Conservation (phyloP, 2,329 filamentous ascomycete genomes). For the Ophiostoma angusticollis region DNA sequence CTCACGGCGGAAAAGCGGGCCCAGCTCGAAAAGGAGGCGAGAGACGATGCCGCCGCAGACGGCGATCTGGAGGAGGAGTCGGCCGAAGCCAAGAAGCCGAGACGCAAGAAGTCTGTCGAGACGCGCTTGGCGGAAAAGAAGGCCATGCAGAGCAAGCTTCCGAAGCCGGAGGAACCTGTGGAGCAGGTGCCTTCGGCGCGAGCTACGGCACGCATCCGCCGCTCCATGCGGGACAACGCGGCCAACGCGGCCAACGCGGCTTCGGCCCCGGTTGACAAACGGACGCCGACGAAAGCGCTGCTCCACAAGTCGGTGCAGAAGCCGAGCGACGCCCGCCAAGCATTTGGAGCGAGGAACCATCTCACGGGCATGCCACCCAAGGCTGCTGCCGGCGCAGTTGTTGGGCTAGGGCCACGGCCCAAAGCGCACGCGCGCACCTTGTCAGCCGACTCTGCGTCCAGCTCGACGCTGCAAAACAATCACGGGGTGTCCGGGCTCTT, state of each 20-base stretch:
- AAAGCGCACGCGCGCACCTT: slow-evolving; percentile 23
- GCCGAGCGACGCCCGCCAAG: not conserved
- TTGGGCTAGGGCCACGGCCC: not conserved
- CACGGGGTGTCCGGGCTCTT: slow-evolving; percentile 5
- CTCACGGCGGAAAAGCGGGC: slow-evolving; percentile 50
- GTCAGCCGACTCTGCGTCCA: slow-evolving; percentile 5
- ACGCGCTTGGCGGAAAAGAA: slow-evolving; percentile 27
- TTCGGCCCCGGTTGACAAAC: not conserved
- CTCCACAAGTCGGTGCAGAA: not conserved
- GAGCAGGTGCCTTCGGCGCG: slow-evolving; percentile 8
- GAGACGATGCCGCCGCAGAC: slow-evolving; percentile 39
- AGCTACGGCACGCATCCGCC: slow-evolving; percentile 7
- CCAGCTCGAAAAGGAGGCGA: slow-evolving; percentile 45
- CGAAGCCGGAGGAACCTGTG: not conserved
- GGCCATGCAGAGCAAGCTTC: slow-evolving; percentile 20
- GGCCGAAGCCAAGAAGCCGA: slow-evolving; percentile 24
- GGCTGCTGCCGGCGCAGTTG: slow-evolving; percentile 1
- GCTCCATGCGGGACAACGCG: slow-evolving; percentile 4
- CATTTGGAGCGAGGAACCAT: slow-evolving; percentile 18
- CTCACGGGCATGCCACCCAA: slow-evolving; percentile 2
- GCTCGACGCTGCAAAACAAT: slow-evolving; percentile 15
- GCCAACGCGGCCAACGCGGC: not conserved
- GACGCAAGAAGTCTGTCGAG: slow-evolving; percentile 28
- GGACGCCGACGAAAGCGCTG: not conserved
- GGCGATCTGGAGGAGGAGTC: slow-evolving; percentile 28